A percentile compares a stretch with the other conserved stretches of the same genome.
Conservation (phyloP, 2,329 filamentous ascomycete species). For the Fusarium sp. region DNA sequence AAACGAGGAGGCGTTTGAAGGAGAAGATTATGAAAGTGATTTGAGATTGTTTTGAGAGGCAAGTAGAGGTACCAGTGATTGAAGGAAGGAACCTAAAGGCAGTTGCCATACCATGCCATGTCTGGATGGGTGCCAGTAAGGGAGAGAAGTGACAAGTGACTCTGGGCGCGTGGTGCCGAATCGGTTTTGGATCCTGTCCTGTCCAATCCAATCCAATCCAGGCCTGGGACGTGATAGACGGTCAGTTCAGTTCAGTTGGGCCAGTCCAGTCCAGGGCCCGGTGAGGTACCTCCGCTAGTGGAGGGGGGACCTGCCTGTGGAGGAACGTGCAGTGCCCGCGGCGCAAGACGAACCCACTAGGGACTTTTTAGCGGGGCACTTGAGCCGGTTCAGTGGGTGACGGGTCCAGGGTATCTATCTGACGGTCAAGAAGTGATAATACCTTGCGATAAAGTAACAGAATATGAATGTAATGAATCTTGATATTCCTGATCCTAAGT, state of each 20-base stretch:
- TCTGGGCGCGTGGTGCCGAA: slow-evolving; percentile 33
- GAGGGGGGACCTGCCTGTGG: slow-evolving; percentile 10
- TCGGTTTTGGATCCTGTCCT: background rate
- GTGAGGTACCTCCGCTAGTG: slow-evolving; percentile 25
- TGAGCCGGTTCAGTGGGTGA: slow-evolving; percentile 16
- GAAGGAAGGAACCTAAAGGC: background rate
- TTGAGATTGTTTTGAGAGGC: slow-evolving; percentile 20
- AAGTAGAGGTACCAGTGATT: background rate
- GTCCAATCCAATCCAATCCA: background rate
- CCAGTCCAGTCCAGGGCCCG: slow-evolving; percentile 4
- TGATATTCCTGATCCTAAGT: background rate
- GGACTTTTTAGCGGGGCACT: slow-evolving; percentile 27
- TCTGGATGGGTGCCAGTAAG: background rate
- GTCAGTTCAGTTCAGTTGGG: slow-evolving; percentile 18
- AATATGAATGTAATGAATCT: background rate
- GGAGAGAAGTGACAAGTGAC: slow-evolving; percentile 33
- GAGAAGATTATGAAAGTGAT: slow-evolving; percentile 17
- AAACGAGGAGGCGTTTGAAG: slow-evolving; percentile 23
- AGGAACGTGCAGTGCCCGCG: slow-evolving; percentile 22
- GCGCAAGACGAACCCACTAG: slow-evolving; percentile 18
- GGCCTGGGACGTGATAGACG: slow-evolving; percentile 6
- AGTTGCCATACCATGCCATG: background rate
- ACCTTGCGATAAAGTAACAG: background rate
- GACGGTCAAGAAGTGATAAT: slow-evolving; percentile 17
- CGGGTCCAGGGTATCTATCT: slow-evolving; percentile 20